Percentiles rank a stretch among this genome's conserved stretches.
phyloP scores from a whole-genome alignment of 2,329 filamentous ascomycete genomes.

The Laburnicola sp. region DNA sequence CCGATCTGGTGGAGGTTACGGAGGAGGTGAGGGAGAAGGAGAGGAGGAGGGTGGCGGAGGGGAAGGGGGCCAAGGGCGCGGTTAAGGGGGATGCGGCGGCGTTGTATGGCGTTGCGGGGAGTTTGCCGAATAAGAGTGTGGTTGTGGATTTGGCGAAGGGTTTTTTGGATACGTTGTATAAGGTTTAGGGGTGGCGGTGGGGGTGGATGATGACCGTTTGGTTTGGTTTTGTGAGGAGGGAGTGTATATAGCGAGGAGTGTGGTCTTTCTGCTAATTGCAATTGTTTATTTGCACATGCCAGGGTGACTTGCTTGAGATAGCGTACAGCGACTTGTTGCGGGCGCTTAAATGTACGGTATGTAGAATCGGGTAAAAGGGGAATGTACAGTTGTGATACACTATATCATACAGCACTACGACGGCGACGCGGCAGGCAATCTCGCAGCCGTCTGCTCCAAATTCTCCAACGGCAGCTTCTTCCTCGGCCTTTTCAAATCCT shows the following conservation, averaged over 20 bases:
- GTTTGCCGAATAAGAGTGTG: constrained; percentile 91
- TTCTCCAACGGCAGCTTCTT: constrained; percentile 63
- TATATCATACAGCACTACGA: constrained; percentile 12
- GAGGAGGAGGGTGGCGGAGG: constrained; percentile 69
- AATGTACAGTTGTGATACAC: constrained; percentile 1
- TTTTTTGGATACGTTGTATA: constrained; percentile 91
- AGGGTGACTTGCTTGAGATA: too few relatives aligned
- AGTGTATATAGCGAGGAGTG: not conserved
- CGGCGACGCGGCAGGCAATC: constrained; percentile 59
- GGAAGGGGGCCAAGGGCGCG: constrained; percentile 62
- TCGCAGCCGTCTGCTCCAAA: constrained; percentile 62
- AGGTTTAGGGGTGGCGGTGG: constrained; percentile 58
- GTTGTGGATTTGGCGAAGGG: constrained; percentile 87
- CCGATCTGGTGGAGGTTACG: constrained; percentile 65
- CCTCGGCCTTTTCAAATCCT: constrained; percentile 80
- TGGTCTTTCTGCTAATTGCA: not conserved
- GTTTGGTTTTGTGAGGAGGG: not conserved
- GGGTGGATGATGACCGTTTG: too few relatives aligned
- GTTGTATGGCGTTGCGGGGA: constrained; percentile 92
- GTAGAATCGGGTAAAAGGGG: too few relatives aligned
- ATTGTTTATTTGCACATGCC: too few relatives aligned
- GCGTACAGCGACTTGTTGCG: not conserved
- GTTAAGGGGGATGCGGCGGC: constrained; percentile 78
- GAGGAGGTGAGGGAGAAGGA: constrained; percentile 80
- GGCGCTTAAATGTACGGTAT: not conserved